Evolutionary conservation across 148 eudicot genomes (phyloP).

Genomic region (Oxyria digyna): DNA sequence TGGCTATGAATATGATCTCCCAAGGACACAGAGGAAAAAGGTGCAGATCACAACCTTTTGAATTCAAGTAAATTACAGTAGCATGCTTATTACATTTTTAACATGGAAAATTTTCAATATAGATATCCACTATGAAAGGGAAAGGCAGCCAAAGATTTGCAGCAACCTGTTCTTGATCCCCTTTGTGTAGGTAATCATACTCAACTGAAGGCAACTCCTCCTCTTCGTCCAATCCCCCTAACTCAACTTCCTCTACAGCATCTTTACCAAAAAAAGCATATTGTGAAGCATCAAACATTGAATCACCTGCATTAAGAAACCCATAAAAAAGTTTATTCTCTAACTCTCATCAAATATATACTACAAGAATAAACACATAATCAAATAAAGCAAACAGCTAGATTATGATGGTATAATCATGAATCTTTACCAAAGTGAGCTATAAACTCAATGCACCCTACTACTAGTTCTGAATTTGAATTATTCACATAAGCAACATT

Average conservation of each 20-base stretch:
- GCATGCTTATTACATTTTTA: background rate
- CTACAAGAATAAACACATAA: background rate
- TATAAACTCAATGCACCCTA: background rate
- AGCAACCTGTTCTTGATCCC: slow-evolving; percentile 55
- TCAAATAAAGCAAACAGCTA: background rate
- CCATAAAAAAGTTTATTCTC: background rate
- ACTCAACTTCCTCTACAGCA: slow-evolving; percentile 72
- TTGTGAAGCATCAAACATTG: slow-evolving; percentile 82
- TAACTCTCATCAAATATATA: background rate
- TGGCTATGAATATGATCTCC: background rate
- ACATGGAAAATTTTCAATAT: background rate
- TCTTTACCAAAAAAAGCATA: slow-evolving; percentile 82
- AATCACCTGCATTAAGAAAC: slow-evolving; percentile 21
- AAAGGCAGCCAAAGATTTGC: background rate
- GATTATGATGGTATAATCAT: background rate
- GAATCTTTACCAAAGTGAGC: background rate
- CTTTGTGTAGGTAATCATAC: slow-evolving; percentile 37
- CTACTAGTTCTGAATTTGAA: background rate
- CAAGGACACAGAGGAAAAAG: background rate
- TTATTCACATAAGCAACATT: background rate
- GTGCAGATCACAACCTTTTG: background rate
- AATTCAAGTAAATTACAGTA: too few relatives aligned
- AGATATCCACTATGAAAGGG: background rate
- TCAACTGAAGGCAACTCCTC: slow-evolving; percentile 35
- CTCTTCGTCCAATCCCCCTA: slow-evolving; percentile 85